Conservation (phyloP, 768 basidiomycete species). For the Boletus sensibilis region DNA sequence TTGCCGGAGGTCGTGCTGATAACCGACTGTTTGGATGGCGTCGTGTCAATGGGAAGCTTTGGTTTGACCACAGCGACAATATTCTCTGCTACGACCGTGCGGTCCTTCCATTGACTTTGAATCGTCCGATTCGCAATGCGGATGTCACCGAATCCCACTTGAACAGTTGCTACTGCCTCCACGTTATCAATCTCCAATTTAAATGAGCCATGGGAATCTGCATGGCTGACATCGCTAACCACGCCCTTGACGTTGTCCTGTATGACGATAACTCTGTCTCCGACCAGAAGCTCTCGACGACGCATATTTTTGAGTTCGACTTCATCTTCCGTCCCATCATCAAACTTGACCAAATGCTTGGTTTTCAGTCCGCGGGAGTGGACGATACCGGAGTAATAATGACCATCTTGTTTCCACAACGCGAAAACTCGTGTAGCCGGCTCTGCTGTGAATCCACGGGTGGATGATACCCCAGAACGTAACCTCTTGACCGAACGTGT, state of each 20-base stretch:
- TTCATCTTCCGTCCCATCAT: conserved; percentile 52
- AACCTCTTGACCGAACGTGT: conserved; percentile 40
- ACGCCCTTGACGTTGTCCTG: conserved; percentile 31
- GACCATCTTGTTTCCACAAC: conserved; percentile 58
- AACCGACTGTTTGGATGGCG: conserved; percentile 50
- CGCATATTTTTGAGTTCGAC: conserved; percentile 57
- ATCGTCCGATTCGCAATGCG: conserved; percentile 54
- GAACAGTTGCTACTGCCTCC: conserved; percentile 20
- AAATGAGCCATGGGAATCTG: conserved; percentile 33
- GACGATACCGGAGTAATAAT: conserved; percentile 62
- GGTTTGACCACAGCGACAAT: conserved; percentile 46
- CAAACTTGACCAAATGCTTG: conserved; percentile 58
- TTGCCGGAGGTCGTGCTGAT: conserved; percentile 37
- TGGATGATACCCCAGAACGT: conserved; percentile 37
- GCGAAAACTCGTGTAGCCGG: conserved; percentile 65
- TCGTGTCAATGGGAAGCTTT: conserved; percentile 35
- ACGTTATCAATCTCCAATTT: conserved; percentile 42
- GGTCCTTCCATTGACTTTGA: conserved; percentile 51
- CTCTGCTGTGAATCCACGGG: conserved; percentile 12
- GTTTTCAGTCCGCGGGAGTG: conserved; percentile 33
- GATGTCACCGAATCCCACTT: conserved; percentile 40
- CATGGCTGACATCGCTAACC: conserved; percentile 32
- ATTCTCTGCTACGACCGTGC: conserved; percentile 40
- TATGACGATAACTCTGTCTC: conserved; percentile 54
- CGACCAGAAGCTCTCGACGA: conserved; percentile 44